phyloP scores from a whole-genome alignment of 208 protist species.

The Tritrichomonas foetus region DNA sequence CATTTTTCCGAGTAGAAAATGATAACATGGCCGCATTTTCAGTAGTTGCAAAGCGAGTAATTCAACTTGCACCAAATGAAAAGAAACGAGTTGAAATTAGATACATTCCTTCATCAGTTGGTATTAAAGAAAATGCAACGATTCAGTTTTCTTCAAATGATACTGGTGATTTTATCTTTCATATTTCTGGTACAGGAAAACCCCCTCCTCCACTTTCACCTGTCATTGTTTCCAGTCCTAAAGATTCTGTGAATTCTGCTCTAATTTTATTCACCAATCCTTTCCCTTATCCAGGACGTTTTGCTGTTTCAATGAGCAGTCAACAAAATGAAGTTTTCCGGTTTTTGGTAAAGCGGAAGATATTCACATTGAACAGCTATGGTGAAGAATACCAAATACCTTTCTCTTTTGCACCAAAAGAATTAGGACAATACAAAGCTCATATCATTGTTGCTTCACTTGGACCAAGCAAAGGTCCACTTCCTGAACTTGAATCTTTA shows the following conservation, averaged over 20 bases:
- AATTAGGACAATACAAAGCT: neutral
- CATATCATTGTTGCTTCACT: neutral
- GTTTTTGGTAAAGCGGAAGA: neutral
- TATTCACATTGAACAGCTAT: neutral
- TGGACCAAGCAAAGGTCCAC: neutral
- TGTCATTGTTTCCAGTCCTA: neutral
- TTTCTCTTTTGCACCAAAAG: neutral
- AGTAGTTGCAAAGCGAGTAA: neutral
- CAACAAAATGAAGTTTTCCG: neutral
- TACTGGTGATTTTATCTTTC: neutral
- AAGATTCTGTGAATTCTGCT: neutral
- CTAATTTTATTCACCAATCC: constrained; percentile 1
- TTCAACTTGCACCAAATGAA: neutral
- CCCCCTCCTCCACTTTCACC: neutral
- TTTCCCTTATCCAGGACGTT: constrained; percentile 29
- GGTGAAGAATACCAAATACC: constrained; percentile 35
- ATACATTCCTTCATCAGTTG: neutral
- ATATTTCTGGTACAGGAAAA: neutral
- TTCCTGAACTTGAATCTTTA: neutral
- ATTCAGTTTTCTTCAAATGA: neutral
- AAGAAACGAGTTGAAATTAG: constrained; percentile 13
- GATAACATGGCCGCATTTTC: neutral
- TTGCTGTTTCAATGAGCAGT: neutral
- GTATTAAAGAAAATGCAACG: neutral
- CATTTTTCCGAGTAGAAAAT: neutral